Evolutionary conservation across 805 yeast genomes (phyloP), one percentile per base, ranked within the genome.

Genomic region (Lipomyces japonicus): DNA sequence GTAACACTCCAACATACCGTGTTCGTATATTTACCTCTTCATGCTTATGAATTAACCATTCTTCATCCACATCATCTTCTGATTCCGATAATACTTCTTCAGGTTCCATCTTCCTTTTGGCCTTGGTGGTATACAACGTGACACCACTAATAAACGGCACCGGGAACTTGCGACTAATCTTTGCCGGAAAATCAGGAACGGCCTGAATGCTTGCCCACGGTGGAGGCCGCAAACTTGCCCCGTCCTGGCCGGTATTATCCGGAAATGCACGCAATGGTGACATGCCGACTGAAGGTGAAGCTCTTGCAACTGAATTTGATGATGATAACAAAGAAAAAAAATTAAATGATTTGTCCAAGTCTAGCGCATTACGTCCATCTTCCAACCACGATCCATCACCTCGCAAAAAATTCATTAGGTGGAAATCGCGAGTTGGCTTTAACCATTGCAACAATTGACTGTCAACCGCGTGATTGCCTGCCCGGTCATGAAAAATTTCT

Each of bases 1-100:
- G 30, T 19, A 32, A 16, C 12, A 25, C 21, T 35, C n/a, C 32
- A 2, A 5, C 25, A 21, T 32, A 28, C 28, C 12, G 3, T 28
- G n/a, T 19, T 19, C n/a, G 10, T 14, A 2, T 19, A 30, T 28
- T 9, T 43, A 48, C 52, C 47, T 53, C 57, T 14, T 53, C 56
- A 34, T 53, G 57, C 37, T 50, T 51, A 2, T 46, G 45, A 6
- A 42, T 21, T 22, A 53, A 44, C 57, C 57, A 53, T 6, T 46
- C 21, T 14, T 51, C 57, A 18, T 50, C 56, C 26, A 21, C 32
- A 9, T 53, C 57, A 24, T 53, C 57, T 37, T 53, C 57, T 9
- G 51, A 44, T 25, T 53, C 57, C 2, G 56, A 51, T 44, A 53
- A 18, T 28, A 44, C 56, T 30, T 53, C 57, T 6, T 51, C 56